These are phyloP conservation scores for Plectosphaerella cucumerina DNA, from an alignment of 2,329 filamentous ascomycete genomes.

Conservation along the genomic window DNA sequence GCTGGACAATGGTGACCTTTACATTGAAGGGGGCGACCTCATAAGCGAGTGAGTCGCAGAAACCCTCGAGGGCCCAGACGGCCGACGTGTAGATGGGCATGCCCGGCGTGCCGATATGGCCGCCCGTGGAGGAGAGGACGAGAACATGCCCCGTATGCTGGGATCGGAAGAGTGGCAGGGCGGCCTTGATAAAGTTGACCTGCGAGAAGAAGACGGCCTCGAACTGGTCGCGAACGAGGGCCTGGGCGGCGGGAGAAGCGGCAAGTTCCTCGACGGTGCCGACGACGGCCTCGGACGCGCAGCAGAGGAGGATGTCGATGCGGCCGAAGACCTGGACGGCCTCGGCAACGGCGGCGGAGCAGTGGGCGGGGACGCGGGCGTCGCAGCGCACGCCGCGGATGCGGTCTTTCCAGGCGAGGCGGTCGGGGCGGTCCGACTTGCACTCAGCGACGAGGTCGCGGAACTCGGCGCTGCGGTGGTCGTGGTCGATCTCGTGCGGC, in stretches of 20 bases:
- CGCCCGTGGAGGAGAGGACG: slow-evolving; percentile 82
- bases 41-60: slow-evolving; percentile 92
- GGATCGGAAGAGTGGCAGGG: slow-evolving; percentile 72
- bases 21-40: slow-evolving; percentile 97
- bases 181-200: slow-evolving; percentile 91
- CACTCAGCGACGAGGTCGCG: slow-evolving; percentile 71
- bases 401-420: slow-evolving; percentile 76
- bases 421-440: slow-evolving; percentile 57
- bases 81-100: slow-evolving; percentile 88
- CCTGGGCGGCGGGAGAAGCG: slow-evolving; percentile 66
- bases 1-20: slow-evolving; percentile 92
- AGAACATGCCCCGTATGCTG: slow-evolving; percentile 88
- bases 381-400: slow-evolving; percentile 64
- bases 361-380: slow-evolving; percentile 61
- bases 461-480: slow-evolving; percentile 72
- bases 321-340: slow-evolving; percentile 79
- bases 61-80: slow-evolving; percentile 92
- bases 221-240: slow-evolving; percentile 84
- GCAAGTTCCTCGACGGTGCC: slow-evolving; percentile 89
- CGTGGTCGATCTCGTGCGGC: slow-evolving; percentile 73
- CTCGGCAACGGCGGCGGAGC: slow-evolving; percentile 82
- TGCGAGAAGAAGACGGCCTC: slow-evolving; percentile 94
- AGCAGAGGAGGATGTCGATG: slow-evolving; percentile 87
- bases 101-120: slow-evolving; percentile 88
- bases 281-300: slow-evolving; percentile 83